Conservation (phyloP, 331 rosid species). For the Malus hybrid region DNA sequence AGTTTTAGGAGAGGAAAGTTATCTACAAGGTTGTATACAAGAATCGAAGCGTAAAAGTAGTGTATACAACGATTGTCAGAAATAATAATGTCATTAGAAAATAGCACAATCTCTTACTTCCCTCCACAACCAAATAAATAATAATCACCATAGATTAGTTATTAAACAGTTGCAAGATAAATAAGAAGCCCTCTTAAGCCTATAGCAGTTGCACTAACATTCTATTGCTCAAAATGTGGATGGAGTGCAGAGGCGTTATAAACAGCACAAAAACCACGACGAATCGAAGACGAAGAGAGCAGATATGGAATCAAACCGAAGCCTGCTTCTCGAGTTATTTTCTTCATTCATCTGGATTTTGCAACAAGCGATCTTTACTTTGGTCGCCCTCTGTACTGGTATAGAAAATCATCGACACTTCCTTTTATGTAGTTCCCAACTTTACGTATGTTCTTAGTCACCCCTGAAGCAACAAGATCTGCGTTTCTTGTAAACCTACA, state of each 20-base stretch:
- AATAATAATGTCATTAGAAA: background rate
- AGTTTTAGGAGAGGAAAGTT: background rate
- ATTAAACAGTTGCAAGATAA: background rate
- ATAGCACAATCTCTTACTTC: background rate
- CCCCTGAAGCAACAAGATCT: slow-evolving; percentile 11
- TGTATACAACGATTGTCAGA: too few species aligned
- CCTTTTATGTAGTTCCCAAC: slow-evolving; percentile 8
- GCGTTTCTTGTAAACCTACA: slow-evolving; percentile 15
- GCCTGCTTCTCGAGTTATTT: background rate
- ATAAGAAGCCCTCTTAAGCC: background rate
- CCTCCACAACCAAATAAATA: background rate
- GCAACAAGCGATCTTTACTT: background rate
- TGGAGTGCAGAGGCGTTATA: background rate
- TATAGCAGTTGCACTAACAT: background rate
- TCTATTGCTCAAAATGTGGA: background rate
- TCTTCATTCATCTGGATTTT: background rate
- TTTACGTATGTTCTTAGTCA: slow-evolving; percentile 5
- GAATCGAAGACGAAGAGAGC: background rate
- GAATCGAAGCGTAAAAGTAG: background rate
- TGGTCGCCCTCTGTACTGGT: background rate
- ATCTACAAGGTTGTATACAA: background rate
- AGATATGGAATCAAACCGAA: too few species aligned
- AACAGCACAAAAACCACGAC: background rate
- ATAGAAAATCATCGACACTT: background rate
- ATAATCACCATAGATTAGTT: background rate